Evolutionary conservation across 2,329 filamentous ascomycete genomes (phyloP), one percentile per base, ranked within the genome.

Genomic region (Sodiomyces alkalinus): DNA sequence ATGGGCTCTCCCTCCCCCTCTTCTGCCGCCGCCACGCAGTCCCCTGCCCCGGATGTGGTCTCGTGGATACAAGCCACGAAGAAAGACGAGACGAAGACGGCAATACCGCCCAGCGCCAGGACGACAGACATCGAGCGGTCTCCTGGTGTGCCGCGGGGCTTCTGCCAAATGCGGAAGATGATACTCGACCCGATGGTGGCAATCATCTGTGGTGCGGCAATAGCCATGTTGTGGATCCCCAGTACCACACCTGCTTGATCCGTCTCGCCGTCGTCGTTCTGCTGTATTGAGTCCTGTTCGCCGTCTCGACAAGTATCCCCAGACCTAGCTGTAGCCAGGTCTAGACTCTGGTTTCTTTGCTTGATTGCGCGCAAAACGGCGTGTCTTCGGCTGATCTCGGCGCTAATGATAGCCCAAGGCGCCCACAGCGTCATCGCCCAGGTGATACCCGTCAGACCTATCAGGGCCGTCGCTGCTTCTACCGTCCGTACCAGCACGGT

Each of bases 361-460:
- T 46, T 51, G 28, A 41, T 44, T 3, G 56, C 51, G 14, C 64
- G 62, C 15, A 60, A 47, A 12, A 54, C 38, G 22, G 77, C 73
- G 46, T 93, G 81, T 5, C 83, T 75, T 34, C 76, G 80, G 35
- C 79, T 80, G 36, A 96, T 86, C 51, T 96, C 87, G 5, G 82
- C 82, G 25, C 82, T 85, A 47, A 96, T 94, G 41, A 96, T 80
- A 21, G 87, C 86, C 58, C 87, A 96, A 0, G 87, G 87, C 1
- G 86, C 87, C 87, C 87, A 96, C 16, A 92, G 70, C 2, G 85
- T 85, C 43, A 94, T 60, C 14, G 86, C 85, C 87, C 87, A 96
- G 1, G 82, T 85, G 33, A 96, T 74, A 19, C 87, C 87, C 26
- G 92, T 74, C 15, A 90, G 57, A 2, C 75, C 81, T 31, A 93